Base-by-base conservation (phyloP, 768 basidiomycete species). In the Lepiota venenata region DNA sequence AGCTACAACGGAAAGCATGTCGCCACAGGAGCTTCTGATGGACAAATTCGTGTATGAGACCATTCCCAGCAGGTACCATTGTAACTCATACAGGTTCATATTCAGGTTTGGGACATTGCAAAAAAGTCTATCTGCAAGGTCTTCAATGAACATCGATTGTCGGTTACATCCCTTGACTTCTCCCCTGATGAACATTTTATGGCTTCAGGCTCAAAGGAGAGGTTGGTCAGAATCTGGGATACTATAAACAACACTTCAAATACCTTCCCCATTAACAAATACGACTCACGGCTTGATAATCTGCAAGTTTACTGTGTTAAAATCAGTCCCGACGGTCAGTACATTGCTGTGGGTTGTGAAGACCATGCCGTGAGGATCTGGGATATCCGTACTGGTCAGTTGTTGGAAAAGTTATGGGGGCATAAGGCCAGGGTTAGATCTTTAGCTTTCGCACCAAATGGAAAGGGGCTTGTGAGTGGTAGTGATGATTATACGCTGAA, bases 1-100 rank as follows among this genome's bases (percentile, higher is more conserved):
- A 92, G 89, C 22, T 87, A 89, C 15, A 91, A 94, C 63, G 92
- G 93, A 37, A 91, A 88, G 64, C 84, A 76, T 60, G 81, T 94
- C 27, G 93, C 93, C n/a, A 94, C 93, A 6, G 93, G 93, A 15
- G 91, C 93, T 0, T 93, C 95, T 67, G 93, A 95, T 70, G 84
- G 90, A 59, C 84, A 87, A 63, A 92, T 95, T 61, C 76, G 93
- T 61, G 92, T 92, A 65, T 65, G 82, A 65, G 12, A 36, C 22
- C 15, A n/a, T 5, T 15, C 16, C 6, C 10, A 4, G 8, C 4
- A 4, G n/a, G n/a, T n/a, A 29, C 8, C 27, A 20, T 15, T n/a
- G 48, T 35, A 56, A 52, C 64, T 38, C 49, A 40, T 81, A 16
- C 9, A 41, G 2, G 3, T 22, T 11, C 61, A 93, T 88, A 89